A percentile compares a stretch with the other conserved stretches of the same genome.
Evolutionary conservation across 495 filamentous ascomycete genomes (phyloP).

Genomic region (Aspergillus bertholletiae): DNA sequence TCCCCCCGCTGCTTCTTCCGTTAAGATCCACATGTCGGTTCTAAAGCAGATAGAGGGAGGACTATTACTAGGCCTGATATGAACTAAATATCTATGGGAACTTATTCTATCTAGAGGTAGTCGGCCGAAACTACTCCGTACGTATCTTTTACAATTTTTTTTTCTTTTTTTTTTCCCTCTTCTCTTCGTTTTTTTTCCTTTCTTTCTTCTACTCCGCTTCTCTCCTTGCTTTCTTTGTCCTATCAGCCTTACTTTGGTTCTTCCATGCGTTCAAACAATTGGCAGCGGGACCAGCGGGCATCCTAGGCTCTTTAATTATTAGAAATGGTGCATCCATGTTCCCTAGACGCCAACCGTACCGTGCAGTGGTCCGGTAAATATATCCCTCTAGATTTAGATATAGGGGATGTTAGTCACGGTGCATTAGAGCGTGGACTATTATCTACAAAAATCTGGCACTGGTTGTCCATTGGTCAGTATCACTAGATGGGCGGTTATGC

Average conservation of each 20-base stretch:
- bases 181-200: not conserved
- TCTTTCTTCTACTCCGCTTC: not conserved
- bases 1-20: not conserved
- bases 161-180: not conserved
- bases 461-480: not conserved
- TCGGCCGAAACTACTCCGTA: too few species aligned
- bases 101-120: too few species aligned
- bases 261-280: not conserved
- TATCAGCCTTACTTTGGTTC: not conserved
- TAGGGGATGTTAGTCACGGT: not conserved
- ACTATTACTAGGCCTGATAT: not conserved
- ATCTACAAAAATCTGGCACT: not conserved
- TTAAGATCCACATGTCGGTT: not conserved
- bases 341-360: not conserved
- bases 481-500: too few species aligned
- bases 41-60: not conserved
- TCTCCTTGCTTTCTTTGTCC: not conserved
- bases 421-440: not conserved
- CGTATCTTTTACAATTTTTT: too few species aligned
- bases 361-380: not conserved
- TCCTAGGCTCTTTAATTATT: not conserved
- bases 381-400: not conserved
- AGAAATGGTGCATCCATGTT: not conserved
- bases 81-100: not conserved
- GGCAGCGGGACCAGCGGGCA: not conserved